A percentile compares a stretch with the other conserved stretches of the same genome.
These are phyloP conservation scores for Neofusicoccum cordaticola DNA, from an alignment of 2,329 filamentous ascomycete species.

Conservation along the genomic window DNA sequence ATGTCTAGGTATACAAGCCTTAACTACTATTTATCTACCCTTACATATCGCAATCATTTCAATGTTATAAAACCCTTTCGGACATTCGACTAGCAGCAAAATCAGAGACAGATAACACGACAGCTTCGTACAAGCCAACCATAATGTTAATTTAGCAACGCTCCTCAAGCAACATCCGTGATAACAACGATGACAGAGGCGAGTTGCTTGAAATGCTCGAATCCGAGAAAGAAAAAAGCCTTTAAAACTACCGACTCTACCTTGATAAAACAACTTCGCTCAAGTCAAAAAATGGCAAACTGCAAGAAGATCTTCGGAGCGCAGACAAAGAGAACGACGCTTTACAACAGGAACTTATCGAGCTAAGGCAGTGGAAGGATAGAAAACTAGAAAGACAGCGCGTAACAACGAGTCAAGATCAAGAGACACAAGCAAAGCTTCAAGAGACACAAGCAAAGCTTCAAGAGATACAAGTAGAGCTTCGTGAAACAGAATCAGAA, in stretches of 20 bases:
- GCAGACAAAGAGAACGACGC: background rate
- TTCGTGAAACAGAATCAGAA: background rate
- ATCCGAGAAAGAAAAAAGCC: background rate
- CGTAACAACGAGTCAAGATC: background rate
- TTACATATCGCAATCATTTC: background rate
- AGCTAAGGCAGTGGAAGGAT: background rate
- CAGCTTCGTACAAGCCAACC: background rate
- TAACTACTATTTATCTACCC: background rate
- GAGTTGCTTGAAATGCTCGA: background rate
- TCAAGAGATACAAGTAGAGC: background rate
- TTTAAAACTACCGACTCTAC: background rate
- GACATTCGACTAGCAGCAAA: background rate
- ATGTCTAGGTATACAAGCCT: background rate
- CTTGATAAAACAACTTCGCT: background rate
- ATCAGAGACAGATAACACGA: background rate
- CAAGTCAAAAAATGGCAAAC: background rate
- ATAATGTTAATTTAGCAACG: background rate
- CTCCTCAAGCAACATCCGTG: background rate
- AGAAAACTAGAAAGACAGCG: background rate
- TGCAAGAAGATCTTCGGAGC: background rate
- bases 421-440: background rate
- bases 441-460: background rate
- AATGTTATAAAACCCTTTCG: background rate
- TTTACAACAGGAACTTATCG: background rate
- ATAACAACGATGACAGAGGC: background rate